Conservation (phyloP, 1,139 yeast species). For the Candida sanyaensis region DNA sequence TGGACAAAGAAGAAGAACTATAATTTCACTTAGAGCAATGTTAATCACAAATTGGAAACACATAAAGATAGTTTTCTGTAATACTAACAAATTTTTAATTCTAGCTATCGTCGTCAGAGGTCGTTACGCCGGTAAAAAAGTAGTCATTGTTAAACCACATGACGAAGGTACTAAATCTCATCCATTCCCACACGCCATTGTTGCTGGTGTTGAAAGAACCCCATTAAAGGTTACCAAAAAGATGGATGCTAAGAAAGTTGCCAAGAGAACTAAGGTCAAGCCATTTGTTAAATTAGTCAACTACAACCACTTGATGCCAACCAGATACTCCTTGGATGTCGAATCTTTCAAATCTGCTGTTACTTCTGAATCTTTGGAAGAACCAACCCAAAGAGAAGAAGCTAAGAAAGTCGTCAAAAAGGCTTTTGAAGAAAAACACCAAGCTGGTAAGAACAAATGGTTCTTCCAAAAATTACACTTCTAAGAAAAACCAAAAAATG, state of each 20-base stretch:
- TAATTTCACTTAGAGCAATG: not conserved
- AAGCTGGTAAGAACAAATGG: slow-evolving; percentile 99
- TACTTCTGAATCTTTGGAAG: slow-evolving; percentile 91
- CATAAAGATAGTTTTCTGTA: not conserved
- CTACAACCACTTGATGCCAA: slow-evolving; percentile 99
- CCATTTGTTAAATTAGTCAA: slow-evolving; percentile 98
- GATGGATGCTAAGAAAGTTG: slow-evolving; percentile 94
- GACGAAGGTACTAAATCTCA: slow-evolving; percentile 99
- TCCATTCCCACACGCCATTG: slow-evolving; percentile 99
- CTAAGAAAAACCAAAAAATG: slow-evolving; percentile 44
- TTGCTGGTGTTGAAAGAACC: slow-evolving; percentile 99
- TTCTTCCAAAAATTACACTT: slow-evolving; percentile 98
- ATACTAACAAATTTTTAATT: slow-evolving; percentile 42
- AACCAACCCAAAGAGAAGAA: slow-evolving; percentile 98
- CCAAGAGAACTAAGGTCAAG: slow-evolving; percentile 98
- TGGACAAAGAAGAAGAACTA: too few relatives aligned
- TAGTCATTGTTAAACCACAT: slow-evolving; percentile 97
- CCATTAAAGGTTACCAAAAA: slow-evolving; percentile 97
- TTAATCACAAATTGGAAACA: not conserved
- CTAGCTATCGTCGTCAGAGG: slow-evolving; percentile 98
- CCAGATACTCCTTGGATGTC: slow-evolving; percentile 98
- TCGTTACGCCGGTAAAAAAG: slow-evolving; percentile 99
- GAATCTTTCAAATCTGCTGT: slow-evolving; percentile 92
- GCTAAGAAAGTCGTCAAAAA: slow-evolving; percentile 99
- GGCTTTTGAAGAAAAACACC: slow-evolving; percentile 99